Percentiles rank a stretch among this genome's conserved stretches.
Conservation (phyloP, 805 yeast species). For the Wickerhamomyces rabaulensis region DNA sequence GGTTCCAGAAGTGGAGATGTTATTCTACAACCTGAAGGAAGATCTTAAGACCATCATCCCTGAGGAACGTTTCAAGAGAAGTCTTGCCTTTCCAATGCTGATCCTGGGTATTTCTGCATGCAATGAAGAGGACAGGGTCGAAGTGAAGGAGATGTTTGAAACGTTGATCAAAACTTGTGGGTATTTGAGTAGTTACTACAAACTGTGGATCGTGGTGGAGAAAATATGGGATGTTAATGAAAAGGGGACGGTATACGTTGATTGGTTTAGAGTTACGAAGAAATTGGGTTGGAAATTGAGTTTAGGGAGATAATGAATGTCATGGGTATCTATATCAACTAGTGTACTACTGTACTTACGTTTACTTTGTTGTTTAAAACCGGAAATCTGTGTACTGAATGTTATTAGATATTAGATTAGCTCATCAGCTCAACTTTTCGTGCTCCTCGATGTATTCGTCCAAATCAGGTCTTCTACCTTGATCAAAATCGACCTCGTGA, state of each 20-base stretch:
- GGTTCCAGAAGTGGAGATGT: conserved; percentile 45
- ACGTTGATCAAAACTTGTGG: conserved; percentile 24
- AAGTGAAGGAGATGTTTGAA: conserved; percentile 23
- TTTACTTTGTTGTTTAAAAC: not conserved
- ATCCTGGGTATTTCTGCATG: conserved; percentile 30
- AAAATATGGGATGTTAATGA: conserved; percentile 35
- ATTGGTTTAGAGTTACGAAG: conserved; percentile 37
- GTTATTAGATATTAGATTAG: not conserved
- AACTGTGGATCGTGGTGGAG: conserved; percentile 32
- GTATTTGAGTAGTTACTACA: conserved; percentile 29
- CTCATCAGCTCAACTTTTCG: not conserved
- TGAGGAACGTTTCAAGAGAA: conserved; percentile 42
- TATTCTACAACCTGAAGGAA: conserved; percentile 42
- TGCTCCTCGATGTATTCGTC: conserved; percentile 10
- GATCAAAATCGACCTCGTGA: conserved; percentile 41
- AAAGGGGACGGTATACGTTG: conserved; percentile 29
- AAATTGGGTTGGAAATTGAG: conserved; percentile 35
- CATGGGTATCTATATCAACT: no score
- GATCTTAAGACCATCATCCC: conserved; percentile 48
- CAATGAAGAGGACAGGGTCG: conserved; percentile 18
- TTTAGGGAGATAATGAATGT: conserved; percentile 15
- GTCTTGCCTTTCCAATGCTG: conserved; percentile 36
- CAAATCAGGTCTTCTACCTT: conserved; percentile 42
- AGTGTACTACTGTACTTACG: no score
- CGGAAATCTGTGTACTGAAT: no score